These are phyloP conservation scores for Yamadazyma atmosphaerica DNA, from an alignment of 1,139 yeast genomes.

Conservation along the genomic window DNA sequence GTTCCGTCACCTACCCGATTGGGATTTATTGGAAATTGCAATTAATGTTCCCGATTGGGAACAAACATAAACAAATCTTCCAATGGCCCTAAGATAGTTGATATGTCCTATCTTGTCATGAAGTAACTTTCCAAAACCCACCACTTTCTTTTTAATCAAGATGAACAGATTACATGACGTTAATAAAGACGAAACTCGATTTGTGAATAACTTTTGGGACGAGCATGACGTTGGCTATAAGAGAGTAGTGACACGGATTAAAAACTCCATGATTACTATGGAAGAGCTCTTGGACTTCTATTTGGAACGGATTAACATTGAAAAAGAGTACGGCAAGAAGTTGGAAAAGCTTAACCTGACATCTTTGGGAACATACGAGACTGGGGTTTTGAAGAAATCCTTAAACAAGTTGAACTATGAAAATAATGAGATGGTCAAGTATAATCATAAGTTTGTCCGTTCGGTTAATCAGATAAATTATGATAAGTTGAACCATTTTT, in stretches of 20 bases:
- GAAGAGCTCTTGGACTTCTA: constrained; percentile 47
- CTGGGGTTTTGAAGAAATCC: constrained; percentile 58
- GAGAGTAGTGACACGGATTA: constrained; percentile 31
- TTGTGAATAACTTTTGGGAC: constrained; percentile 51
- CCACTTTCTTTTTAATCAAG: not conserved
- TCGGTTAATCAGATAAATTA: constrained; percentile 34
- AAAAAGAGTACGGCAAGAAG: constrained; percentile 67
- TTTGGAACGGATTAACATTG: constrained; percentile 56
- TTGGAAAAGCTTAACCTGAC: constrained; percentile 48
- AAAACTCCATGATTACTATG: constrained; percentile 36
- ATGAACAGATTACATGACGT: not conserved
- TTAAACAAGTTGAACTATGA: constrained; percentile 60
- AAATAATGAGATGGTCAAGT: constrained; percentile 38
- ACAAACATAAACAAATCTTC: not conserved
- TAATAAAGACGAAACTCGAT: constrained; percentile 10
- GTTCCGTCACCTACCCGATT: too few relatives aligned
- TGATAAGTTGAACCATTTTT: constrained; percentile 34
- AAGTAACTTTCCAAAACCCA: not conserved
- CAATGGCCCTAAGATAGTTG: too few relatives aligned
- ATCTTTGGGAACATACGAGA: constrained; percentile 58
- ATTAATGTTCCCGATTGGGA: not conserved
- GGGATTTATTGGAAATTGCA: too few relatives aligned
- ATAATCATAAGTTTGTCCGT: constrained; percentile 32
- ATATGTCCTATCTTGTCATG: not conserved
- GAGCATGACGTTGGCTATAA: constrained; percentile 34